Percentiles rank a stretch among this genome's conserved stretches.
Evolutionary conservation across 1,139 yeast species (phyloP).

Genomic region (Magnusiomyces fungicola): DNA sequence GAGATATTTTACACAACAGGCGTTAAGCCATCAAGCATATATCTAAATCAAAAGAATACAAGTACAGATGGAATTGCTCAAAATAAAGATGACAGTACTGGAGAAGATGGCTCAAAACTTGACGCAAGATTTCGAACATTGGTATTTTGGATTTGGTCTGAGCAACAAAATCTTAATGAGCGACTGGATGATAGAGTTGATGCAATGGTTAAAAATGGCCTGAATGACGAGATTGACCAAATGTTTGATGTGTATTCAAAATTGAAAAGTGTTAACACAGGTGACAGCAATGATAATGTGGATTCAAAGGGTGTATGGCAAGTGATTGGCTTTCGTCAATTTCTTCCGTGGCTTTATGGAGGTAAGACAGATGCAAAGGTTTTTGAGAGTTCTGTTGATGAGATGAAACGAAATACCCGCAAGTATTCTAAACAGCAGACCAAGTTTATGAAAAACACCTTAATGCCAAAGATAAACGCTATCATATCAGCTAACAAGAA

Average conservation of each 20-base stretch:
- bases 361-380: constrained; percentile 19
- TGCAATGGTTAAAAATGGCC: constrained; percentile 60
- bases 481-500: constrained; percentile 3
- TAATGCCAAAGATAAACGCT: constrained; percentile 46
- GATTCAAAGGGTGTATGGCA: constrained; percentile 83
- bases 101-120: constrained; percentile 23
- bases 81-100: not conserved
- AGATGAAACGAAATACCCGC: constrained; percentile 79
- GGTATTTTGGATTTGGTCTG: constrained; percentile 78
- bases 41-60: constrained; percentile 46
- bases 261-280: constrained; percentile 9
- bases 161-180: constrained; percentile 48
- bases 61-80: constrained; percentile 18
- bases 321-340: constrained; percentile 92
- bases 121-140: constrained; percentile 55
- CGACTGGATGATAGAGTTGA: constrained; percentile 79
- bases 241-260: constrained; percentile 34
- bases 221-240: constrained; percentile 53
- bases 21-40: constrained; percentile 60
- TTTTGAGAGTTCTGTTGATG: constrained; percentile 48
- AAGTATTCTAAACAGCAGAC: constrained; percentile 84
- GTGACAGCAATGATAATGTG: constrained; percentile 31
- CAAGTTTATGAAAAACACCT: constrained; percentile 80
- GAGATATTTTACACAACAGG: constrained; percentile 71
- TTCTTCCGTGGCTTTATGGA: constrained; percentile 63